Evolutionary conservation across 177 flowering plant genomes (phyloP).

Genomic region (Telopea speciosissima): DNA sequence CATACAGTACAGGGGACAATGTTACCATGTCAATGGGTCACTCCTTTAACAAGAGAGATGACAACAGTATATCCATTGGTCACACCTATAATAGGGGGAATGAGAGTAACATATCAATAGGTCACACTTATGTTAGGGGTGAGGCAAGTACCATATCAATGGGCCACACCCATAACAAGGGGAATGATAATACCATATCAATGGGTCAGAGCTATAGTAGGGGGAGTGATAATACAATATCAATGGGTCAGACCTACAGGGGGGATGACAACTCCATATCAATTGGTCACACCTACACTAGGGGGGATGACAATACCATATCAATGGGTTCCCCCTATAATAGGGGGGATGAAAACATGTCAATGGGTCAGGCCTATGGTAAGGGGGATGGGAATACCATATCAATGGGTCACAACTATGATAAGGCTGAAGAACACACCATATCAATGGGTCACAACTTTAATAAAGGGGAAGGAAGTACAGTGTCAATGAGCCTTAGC

Average conservation of each 20-base stretch:
- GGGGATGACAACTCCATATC: conserved; percentile 15
- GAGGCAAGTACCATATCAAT: conserved; percentile 1
- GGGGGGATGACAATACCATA: too few relatives aligned
- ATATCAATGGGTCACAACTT: conserved; percentile 1
- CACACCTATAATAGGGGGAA: conserved; percentile 10
- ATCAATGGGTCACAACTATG: conserved; percentile 7
- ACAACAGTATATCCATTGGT: conserved; percentile 6
- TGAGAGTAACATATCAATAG: background rate
- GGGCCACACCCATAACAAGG: background rate
- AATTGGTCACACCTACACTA: conserved; percentile 10
- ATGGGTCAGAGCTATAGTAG: conserved; percentile 18
- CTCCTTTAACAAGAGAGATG: conserved; percentile 8
- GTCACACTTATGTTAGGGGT: conserved; percentile 7
- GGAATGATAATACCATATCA: background rate
- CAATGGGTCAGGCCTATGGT: conserved; percentile 6
- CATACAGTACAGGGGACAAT: conserved; percentile 13
- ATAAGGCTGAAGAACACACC: background rate
- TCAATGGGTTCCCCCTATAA: too few relatives aligned
- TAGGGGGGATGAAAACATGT: background rate
- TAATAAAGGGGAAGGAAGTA: background rate
- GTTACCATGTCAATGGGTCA: conserved; percentile 14
- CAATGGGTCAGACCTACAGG: conserved; percentile 16
- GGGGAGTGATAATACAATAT: conserved; percentile 7
- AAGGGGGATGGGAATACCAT: background rate
- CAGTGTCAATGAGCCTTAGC: background rate